Base-by-base conservation (phyloP, 805 yeast genomes). In the Komagataella ulmi region DNA sequence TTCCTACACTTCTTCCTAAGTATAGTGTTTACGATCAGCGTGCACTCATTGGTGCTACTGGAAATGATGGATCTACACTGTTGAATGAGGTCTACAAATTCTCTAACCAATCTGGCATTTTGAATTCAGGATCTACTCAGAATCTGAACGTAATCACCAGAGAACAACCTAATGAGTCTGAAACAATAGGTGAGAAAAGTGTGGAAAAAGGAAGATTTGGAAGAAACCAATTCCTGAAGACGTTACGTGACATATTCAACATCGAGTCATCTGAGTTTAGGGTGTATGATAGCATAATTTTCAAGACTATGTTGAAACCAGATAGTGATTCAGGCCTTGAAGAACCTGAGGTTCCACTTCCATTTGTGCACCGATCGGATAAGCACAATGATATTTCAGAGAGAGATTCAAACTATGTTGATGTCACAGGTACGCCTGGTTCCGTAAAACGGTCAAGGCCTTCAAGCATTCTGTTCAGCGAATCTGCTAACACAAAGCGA, bases 221-320 rank as follows among this genome's bases (percentile, higher is more conserved):
- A 23, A 58, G 79, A 52, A 81, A 79, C 56, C 71, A 72, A 3
- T 65, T 82, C 48, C 69, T 81, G 59, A 75, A 74, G 54, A 73
- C 73, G 44, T 74, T 84, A 10, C 71, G 84, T 47, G 90, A 85
- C 59, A 71, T 81, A 2, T 76, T 85, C 59, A 81, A 82, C 55
- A 73, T 79, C 50, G 84, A 80, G 24, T 73, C 79, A 17, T 76
- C 73, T 50, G 70, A 80, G 44, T 79, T 81, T 55, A 80, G 74
- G 55, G 71, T 81, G 44, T 73, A 73, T 30, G 72, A 75, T 49
- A 79, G 76, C 40, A 66, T 85, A 14, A 73, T 83, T 2, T 78
- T 85, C 65, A 85, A 84, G 63, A 71, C 84, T 0, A 62, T 74
- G 17, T 30, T 30, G 40, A 30, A 30, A 30, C 40, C 40, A 30